Base-by-base conservation (phyloP, 2,329 filamentous ascomycete genomes). In the Saccharata proteae region DNA sequence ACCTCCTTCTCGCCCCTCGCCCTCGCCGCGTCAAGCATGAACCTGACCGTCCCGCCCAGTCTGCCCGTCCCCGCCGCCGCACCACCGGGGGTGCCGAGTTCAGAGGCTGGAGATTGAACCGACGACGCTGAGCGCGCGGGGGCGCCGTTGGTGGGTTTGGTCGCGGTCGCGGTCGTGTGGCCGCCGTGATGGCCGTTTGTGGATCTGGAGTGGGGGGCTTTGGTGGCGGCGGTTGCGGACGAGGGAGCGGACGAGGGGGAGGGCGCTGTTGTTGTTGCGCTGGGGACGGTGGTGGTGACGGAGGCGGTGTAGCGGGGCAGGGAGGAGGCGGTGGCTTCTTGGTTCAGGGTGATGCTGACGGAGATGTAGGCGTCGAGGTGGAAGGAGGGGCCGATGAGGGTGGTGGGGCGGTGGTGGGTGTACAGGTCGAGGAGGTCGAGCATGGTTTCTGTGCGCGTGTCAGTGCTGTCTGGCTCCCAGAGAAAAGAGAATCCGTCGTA, bases 371-470 rank as follows among this genome's bases (percentile, higher is more conserved):
- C 70, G 43, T 88, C 77, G 25, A 88, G 65, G 27, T 78, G 71
- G 54, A 83, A 80, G 28, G 71, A 62, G 11, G 70, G 64, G 5
- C 85, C 86, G 13, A 93, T 64, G 30, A 77, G 74, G 19, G 85
- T 93, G 30, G 69, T 65, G 42, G 73, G 71, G 33, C 74, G 73
- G 49, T 92, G 79, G 48, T 93, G 81, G 0, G 84, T 90, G 55
- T 94, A 96, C 3, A 96, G 69, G 48, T 98, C 88, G 16, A 96
- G 69, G 0, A 94, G 67, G 49, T 96, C 90, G 22, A 94, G 73
- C 45, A 93, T 71, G 0, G 83, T 88, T 65, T 96, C 88, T 60
- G 69, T 52, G 16, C 22, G 16, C 3, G 10, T 32, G 7, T 7
- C 16, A 23, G 7, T 28, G 12, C 12, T 23, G 6, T 13, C 4